Conservation (phyloP, 2,329 filamentous ascomycete species). For the Aureobasidium sp. region DNA sequence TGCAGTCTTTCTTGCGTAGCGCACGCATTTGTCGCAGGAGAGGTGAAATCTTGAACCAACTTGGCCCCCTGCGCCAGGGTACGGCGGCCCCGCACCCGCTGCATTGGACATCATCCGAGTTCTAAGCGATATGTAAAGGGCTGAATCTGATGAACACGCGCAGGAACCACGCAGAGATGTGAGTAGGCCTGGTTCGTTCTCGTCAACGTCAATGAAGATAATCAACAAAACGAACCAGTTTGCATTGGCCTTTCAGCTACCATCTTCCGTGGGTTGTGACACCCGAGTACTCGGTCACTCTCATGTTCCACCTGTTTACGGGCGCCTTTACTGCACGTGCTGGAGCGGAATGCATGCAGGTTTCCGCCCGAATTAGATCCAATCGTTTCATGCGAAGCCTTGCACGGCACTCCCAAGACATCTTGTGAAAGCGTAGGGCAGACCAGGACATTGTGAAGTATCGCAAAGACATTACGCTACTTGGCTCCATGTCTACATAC, state of each 20-base stretch:
- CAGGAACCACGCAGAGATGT: neutral
- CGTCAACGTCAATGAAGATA: neutral
- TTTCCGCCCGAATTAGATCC: conserved; percentile 1
- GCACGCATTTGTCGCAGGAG: neutral
- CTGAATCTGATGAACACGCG: neutral
- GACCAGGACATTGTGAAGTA: neutral
- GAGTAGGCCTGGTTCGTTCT: conserved; percentile 1
- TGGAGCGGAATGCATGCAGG: conserved; percentile 1
- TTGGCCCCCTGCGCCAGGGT: neutral
- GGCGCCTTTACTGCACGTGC: neutral
- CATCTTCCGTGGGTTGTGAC: neutral
- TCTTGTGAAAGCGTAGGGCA: neutral
- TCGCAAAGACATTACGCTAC: neutral
- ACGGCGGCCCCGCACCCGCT: conserved; percentile 10
- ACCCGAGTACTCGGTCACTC: neutral
- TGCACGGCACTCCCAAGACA: neutral
- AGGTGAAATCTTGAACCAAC: conserved; percentile 1
- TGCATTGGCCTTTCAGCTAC: neutral
- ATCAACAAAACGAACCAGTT: neutral
- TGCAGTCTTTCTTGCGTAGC: neutral
- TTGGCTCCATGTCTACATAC: neutral
- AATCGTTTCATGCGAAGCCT: neutral
- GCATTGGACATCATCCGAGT: neutral
- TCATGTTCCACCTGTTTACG: neutral
- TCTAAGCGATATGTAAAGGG: neutral